These are phyloP conservation scores for Withania somnifera DNA, from an alignment of 305 asterid species.

Conservation along the genomic window DNA sequence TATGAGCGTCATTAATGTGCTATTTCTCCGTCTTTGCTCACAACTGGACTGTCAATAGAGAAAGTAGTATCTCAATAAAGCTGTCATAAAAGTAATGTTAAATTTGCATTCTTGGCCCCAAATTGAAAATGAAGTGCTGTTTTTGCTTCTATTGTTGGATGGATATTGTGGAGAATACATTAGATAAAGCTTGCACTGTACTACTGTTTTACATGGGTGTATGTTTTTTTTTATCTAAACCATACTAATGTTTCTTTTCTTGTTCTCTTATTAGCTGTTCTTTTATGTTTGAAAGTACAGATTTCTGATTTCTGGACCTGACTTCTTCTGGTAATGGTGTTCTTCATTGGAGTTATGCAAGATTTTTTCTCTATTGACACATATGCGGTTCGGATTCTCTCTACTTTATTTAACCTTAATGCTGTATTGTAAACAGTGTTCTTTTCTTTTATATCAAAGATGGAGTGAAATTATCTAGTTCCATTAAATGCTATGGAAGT, in stretches of 20 bases:
- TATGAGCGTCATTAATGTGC: background rate
- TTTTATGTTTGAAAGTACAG: background rate
- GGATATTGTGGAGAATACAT: background rate
- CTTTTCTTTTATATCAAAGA: background rate
- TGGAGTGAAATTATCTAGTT: background rate
- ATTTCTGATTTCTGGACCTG: background rate
- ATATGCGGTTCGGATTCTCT: background rate
- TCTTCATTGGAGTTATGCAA: background rate
- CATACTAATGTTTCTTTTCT: background rate
- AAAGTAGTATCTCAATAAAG: background rate
- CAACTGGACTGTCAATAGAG: background rate
- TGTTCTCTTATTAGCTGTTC: background rate
- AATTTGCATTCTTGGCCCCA: background rate
- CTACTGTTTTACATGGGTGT: background rate
- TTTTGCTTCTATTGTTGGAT: background rate
- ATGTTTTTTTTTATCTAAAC: background rate
- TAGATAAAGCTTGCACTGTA: background rate
- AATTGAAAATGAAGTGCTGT: background rate
- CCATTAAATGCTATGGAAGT: background rate
- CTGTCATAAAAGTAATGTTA: background rate
- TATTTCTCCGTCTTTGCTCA: background rate
- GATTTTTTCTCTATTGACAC: background rate
- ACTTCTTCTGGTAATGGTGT: background rate
- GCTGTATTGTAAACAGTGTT: background rate
- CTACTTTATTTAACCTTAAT: background rate